phyloP scores from a whole-genome alignment of 495 filamentous ascomycete genomes.

The Lophiotrema nucula region DNA sequence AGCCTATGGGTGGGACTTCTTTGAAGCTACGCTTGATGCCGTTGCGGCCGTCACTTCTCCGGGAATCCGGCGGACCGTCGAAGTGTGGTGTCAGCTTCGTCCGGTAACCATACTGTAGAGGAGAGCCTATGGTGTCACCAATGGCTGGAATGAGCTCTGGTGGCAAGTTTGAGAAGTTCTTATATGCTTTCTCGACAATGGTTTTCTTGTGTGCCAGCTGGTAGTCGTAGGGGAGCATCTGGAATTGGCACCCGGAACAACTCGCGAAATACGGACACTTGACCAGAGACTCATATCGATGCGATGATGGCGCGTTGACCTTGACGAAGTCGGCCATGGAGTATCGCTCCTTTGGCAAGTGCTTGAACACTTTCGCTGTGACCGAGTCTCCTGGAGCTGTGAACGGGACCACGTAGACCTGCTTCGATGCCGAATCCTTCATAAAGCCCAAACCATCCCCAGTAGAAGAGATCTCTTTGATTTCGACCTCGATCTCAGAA shows the following conservation, averaged over 20 bases:
- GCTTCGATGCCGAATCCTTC: conserved; percentile 58
- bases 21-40: conserved; percentile 45
- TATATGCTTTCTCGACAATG: conserved; percentile 88
- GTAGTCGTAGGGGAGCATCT: conserved; percentile 88
- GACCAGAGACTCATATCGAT: conserved; percentile 73
- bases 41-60: conserved; percentile 47
- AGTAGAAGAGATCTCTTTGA: conserved; percentile 78
- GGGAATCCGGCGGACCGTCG: conserved; percentile 59
- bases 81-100: conserved; percentile 98
- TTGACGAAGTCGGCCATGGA: conserved; percentile 76
- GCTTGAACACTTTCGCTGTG: conserved; percentile 72
- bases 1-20: conserved; percentile 80
- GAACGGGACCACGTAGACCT: conserved; percentile 89
- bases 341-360: conserved; percentile 60
- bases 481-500: conserved; percentile 73
- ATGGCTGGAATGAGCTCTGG: conserved; percentile 74
- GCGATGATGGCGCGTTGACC: conserved; percentile 67
- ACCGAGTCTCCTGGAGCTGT: conserved; percentile 72
- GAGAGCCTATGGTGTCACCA: conserved; percentile 82
- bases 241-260: conserved; percentile 94
- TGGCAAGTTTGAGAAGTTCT: conserved; percentile 79
- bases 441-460: conserved; percentile 79
- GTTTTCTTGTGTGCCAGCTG: conserved; percentile 81
- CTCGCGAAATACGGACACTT: conserved; percentile 79
- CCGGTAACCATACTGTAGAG: conserved; percentile 86